phyloP scores from a whole-genome alignment of 139 green algal genomes.

The Ettlia oleoabundans region DNA sequence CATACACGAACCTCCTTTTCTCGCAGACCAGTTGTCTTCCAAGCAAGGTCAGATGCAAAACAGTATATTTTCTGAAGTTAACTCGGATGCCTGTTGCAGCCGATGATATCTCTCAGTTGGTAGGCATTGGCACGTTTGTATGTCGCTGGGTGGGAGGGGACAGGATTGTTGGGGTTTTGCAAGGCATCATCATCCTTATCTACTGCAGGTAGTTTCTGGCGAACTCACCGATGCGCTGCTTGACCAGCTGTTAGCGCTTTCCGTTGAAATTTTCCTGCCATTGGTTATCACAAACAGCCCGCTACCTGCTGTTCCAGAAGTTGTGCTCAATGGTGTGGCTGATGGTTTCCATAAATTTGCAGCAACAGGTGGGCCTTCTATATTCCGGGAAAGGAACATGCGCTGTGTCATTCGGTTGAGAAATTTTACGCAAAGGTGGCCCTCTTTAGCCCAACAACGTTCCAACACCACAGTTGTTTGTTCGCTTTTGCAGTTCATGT shows the following conservation, averaged over 20 bases:
- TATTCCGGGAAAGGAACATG: too few species aligned
- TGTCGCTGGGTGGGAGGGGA: background rate
- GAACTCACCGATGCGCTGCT: conserved; percentile 81
- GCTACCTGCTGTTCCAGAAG: conserved; percentile 73
- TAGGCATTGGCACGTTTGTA: background rate
- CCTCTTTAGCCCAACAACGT: background rate
- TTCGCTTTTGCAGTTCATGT: conserved; percentile 67
- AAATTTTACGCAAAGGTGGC: too few species aligned
- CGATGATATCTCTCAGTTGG: too few species aligned
- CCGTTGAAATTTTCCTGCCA: conserved; percentile 87
- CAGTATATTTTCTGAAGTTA: background rate
- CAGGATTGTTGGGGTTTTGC: background rate
- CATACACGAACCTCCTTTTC: too few species aligned
- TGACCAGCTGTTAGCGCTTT: conserved; percentile 76
- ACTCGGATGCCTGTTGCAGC: background rate
- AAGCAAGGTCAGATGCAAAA: too few species aligned
- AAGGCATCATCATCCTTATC: background rate
- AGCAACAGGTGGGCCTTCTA: conserved; percentile 60
- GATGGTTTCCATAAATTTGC: conserved; percentile 90
- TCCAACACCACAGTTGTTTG: background rate
- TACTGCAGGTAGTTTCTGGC: conserved; percentile 73
- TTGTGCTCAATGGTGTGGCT: conserved; percentile 85
- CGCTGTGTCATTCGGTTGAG: too few species aligned
- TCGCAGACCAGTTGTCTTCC: too few species aligned
- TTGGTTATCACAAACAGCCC: conserved; percentile 67